Percentiles rank a stretch among this genome's conserved stretches.
Conservation (phyloP, 768 basidiomycete genomes). For the Phallus indusiatus region DNA sequence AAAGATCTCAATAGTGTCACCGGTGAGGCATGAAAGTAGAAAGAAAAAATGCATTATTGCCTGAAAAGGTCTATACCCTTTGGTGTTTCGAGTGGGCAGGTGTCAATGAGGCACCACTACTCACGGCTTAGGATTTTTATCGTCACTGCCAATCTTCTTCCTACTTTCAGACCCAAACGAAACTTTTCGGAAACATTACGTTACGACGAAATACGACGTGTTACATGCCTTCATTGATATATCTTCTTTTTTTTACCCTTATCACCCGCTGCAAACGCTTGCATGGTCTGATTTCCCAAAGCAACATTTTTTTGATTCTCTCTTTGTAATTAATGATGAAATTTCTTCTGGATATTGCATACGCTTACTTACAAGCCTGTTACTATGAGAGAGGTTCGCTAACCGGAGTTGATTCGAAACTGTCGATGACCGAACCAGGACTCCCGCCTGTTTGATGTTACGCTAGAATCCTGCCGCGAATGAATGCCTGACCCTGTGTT, state of each 20-base stretch:
- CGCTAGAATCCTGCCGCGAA: too few relatives aligned
- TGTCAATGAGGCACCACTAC: not conserved
- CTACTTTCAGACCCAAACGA: too few relatives aligned
- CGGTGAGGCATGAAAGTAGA: conserved; percentile 4
- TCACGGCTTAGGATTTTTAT: too few relatives aligned
- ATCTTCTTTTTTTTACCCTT: not conserved
- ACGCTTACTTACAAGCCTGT: too few relatives aligned
- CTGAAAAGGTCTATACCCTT: conserved; percentile 30
- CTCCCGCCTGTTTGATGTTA: too few relatives aligned
- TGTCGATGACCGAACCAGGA: too few relatives aligned
- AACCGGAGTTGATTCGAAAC: too few relatives aligned
- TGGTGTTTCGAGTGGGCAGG: not conserved
- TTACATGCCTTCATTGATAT: not conserved
- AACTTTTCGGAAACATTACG: not conserved
- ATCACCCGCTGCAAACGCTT: not conserved
- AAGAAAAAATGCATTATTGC: conserved; percentile 56
- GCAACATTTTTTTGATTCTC: not conserved
- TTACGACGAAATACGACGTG: not conserved
- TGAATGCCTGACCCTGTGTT: too few relatives aligned
- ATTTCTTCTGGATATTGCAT: not conserved
- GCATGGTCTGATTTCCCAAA: not conserved
- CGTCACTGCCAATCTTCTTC: too few relatives aligned
- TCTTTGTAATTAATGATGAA: not conserved
- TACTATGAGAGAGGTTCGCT: too few relatives aligned
- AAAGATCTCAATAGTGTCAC: conserved; percentile 10